Base-by-base conservation (phyloP, 164 flowering plant genomes). In the Magnolia officinalis region DNA sequence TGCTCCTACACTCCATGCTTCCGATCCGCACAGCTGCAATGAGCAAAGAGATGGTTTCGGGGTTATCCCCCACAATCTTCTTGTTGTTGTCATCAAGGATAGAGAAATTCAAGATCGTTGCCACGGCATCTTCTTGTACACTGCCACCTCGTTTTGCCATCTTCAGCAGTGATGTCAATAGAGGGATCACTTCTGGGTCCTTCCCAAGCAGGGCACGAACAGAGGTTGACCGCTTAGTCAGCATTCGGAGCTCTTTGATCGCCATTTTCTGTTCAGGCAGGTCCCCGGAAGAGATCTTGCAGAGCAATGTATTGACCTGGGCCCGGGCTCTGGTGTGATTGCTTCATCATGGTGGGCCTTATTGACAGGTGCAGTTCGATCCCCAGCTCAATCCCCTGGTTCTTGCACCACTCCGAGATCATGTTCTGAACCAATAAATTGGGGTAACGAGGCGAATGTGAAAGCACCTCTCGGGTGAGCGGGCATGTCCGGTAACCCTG, bases 41-140 rank as follows among this genome's bases (percentile, higher is more conserved):
- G 63, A 95, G 89, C 58, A 90, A 66, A 75, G 92, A 87, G 67
- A 95, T 84, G n/a, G 87, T 92, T 74, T 66, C 71, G 0, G 93
- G 92, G 19, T 86, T 86, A 74, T 89, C 95, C 2, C 88, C 94
- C 13, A 93, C 90, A 45, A 87, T 82, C 82, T 87, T 88, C 83
- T 93, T 95, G 75, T 95, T 95, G 76, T 79, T 85, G 72, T 95
- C 98, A 73, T 87, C 61, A 55, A 55, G 88, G 76, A 95, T 90
- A 8, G 98, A 91, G 23, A 93, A 81, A 66, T 95, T 95, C 81
- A 95, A 70, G 1, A 95, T 76, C 2, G 96, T 90, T 2, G 98
- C 91, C 75, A 95, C 85, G 72, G 90, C 75, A 72, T 95, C 97
- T 81, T 95, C 98, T 78, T 90, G 95, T 50, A 91, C 87, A 64